Conservation (phyloP, 75 land plant genomes). For the Picea glauca region DNA sequence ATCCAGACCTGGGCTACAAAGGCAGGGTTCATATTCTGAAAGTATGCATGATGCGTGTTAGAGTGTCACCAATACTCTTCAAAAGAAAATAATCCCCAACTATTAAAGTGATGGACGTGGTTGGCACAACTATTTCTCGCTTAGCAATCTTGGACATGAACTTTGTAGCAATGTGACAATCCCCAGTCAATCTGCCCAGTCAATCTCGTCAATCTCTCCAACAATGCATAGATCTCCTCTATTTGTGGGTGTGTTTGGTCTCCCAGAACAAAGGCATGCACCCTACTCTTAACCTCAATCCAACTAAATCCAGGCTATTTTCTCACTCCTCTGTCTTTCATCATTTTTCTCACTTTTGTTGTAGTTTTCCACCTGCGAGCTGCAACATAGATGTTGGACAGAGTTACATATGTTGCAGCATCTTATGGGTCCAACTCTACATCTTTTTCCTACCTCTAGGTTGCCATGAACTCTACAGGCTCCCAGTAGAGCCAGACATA, state of each 20-base stretch:
- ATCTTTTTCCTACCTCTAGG: constrained; percentile 4
- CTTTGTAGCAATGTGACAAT: not conserved
- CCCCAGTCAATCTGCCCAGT: not conserved
- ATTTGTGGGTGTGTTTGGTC: constrained; percentile 6
- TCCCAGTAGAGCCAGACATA: constrained; percentile 11
- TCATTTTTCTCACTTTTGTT: constrained; percentile 1
- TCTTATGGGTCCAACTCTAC: not conserved
- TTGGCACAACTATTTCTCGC: not conserved
- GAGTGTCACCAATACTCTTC: constrained; percentile 6
- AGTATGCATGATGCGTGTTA: too few species aligned
- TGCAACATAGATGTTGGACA: constrained; percentile 21
- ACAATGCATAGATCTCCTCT: too few species aligned
- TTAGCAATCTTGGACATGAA: not conserved
- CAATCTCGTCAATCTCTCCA: not conserved
- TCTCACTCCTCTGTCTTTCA: constrained; percentile 4
- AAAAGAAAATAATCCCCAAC: constrained; percentile 6
- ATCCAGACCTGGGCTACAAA: too few species aligned
- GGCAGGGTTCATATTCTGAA: too few species aligned
- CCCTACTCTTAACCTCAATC: constrained; percentile 15
- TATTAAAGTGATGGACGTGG: not conserved
- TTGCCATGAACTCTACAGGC: constrained; percentile 16
- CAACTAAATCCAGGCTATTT: constrained; percentile 17
- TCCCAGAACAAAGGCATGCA: constrained; percentile 1
- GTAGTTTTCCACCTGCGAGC: constrained; percentile 17
- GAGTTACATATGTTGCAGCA: constrained; percentile 1